phyloP scores from a whole-genome alignment of 305 asterid species.

The Fraxinus floribunda region DNA sequence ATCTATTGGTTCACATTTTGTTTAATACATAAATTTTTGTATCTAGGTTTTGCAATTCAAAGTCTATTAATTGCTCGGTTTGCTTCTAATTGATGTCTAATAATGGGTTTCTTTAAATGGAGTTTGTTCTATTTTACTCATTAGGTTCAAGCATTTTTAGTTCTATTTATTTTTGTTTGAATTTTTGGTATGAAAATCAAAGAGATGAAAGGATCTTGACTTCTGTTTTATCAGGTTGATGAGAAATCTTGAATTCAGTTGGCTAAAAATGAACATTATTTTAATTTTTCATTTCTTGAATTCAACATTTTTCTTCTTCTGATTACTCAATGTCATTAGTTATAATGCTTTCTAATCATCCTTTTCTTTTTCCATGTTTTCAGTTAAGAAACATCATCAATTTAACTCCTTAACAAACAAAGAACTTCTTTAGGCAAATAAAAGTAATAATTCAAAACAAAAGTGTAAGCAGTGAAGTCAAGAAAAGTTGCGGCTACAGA shows the following conservation, averaged over 20 bases:
- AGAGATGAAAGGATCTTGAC: background rate
- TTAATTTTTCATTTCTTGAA: background rate
- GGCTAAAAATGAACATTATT: background rate
- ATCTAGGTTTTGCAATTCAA: background rate
- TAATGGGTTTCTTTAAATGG: background rate
- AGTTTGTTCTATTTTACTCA: background rate
- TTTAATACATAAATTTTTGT: background rate
- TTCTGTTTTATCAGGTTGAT: background rate
- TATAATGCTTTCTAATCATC: constrained; percentile 21
- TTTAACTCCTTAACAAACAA: constrained; percentile 14
- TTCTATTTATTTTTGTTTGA: background rate
- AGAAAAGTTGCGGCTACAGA: background rate
- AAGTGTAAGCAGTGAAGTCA: constrained; percentile 17
- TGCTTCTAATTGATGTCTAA: background rate
- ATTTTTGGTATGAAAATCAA: background rate
- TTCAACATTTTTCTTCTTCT: background rate
- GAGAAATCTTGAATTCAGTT: background rate
- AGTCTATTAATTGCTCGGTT: background rate
- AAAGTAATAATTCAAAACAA: constrained; percentile 5
- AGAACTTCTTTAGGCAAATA: constrained; percentile 30
- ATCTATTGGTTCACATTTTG: background rate
- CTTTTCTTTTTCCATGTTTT: constrained; percentile 11
- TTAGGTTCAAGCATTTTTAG: background rate
- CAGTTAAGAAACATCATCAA: background rate
- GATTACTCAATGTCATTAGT: constrained; percentile 24